Evolutionary conservation across 441 rosid genomes (phyloP).

Genomic region (Cnidoscolus chayamansa): DNA sequence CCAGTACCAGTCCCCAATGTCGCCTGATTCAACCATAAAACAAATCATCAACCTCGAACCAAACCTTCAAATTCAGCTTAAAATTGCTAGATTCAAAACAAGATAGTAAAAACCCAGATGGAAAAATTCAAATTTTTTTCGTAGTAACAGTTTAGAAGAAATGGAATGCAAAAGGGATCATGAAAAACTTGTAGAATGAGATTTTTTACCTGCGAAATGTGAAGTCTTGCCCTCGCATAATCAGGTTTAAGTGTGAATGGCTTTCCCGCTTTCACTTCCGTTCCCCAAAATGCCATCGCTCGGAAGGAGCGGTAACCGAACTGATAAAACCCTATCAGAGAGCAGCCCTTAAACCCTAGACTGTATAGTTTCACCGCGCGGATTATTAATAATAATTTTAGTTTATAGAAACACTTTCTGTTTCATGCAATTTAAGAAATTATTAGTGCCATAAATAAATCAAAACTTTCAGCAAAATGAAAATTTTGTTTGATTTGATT

Average conservation of each 20-base stretch:
- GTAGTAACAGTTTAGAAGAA: not conserved
- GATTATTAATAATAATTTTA: too few species aligned
- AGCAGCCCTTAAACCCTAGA: too few species aligned
- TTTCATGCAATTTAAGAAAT: too few species aligned
- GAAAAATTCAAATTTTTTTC: not conserved
- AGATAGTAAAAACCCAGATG: not conserved
- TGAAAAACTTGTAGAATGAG: not conserved
- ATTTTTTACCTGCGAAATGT: conserved; percentile 51
- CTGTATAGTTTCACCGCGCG: too few species aligned
- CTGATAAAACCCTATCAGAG: not conserved
- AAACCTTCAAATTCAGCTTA: not conserved
- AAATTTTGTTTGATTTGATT: too few species aligned
- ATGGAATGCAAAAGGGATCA: not conserved
- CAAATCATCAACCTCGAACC: not conserved
- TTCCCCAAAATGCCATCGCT: conserved; percentile 35
- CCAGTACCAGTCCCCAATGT: conserved; percentile 55
- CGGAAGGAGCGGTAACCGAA: not conserved
- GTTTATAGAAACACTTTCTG: too few species aligned
- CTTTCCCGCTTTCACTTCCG: conserved; percentile 62
- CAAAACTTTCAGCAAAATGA: too few species aligned
- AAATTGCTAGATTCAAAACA: not conserved
- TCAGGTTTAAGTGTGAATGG: conserved; percentile 45
- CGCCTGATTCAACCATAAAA: conserved; percentile 40
- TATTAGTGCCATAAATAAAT: too few species aligned
- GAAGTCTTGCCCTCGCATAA: conserved; percentile 44